A percentile compares a stretch with the other conserved stretches of the same genome.
phyloP scores from a whole-genome alignment of 305 asterid species.

The Stenogyne calaminthoides region DNA sequence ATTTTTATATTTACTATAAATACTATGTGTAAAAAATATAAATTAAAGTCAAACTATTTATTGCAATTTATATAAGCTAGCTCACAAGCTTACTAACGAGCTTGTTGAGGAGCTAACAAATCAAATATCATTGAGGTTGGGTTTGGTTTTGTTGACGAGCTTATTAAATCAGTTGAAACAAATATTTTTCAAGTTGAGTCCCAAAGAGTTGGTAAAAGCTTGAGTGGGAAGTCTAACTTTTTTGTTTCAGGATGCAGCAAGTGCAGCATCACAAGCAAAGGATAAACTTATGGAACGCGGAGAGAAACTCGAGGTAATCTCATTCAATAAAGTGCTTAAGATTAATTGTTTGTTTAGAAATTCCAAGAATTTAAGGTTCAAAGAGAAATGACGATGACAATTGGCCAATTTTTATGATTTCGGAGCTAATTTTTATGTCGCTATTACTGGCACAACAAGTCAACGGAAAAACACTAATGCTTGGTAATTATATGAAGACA shows the following conservation, averaged over 20 bases:
- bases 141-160: too few relatives aligned
- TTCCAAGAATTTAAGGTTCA: neutral
- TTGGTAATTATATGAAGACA: neutral
- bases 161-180: too few relatives aligned
- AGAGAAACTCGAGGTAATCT: constrained; percentile 88
- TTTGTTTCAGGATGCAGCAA: constrained; percentile 67
- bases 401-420: neutral
- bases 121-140: too few relatives aligned
- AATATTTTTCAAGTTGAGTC: too few relatives aligned
- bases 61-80: too few relatives aligned
- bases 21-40: too few relatives aligned
- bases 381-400: neutral
- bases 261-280: constrained; percentile 83
- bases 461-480: neutral
- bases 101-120: too few relatives aligned
- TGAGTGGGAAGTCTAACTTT: constrained; percentile 31
- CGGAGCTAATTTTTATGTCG: neutral
- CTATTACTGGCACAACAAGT: neutral
- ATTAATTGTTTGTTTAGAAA: neutral
- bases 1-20: too few relatives aligned
- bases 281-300: constrained; percentile 83
- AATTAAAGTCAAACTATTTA: too few relatives aligned
- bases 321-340: constrained; percentile 21
- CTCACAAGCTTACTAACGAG: too few relatives aligned
- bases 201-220: neutral